Base-by-base conservation (phyloP, 2,329 filamentous ascomycete genomes). In the Scedosporium boydii region DNA sequence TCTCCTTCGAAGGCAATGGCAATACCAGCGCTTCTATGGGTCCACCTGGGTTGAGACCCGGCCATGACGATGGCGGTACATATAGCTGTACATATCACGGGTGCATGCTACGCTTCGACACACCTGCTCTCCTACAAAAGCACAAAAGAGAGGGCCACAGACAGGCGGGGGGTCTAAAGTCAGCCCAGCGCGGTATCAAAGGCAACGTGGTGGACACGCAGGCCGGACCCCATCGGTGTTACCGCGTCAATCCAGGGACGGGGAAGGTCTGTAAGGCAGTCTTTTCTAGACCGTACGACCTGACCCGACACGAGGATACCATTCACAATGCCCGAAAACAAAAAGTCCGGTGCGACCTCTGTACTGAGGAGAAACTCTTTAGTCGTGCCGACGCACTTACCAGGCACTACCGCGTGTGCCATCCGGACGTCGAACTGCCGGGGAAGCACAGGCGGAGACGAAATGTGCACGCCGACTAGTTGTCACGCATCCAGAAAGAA, bases 61-160 rank as follows among this genome's bases (percentile, higher is more conserved):
- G 27, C 1, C 41, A 27, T 12, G 34, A 42, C 18, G 90, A 96
- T 67, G 84, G 87, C 21, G 93, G 93, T 12, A 96, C 93, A 0
- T 99, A 97, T 76, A 96, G 93, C 1, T 99, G 95, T 75, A 97
- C 93, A 0, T 96, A 96, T 69, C 92, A 96, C 70, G 91, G 92
- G 10, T 98, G 95, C 72, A 87, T 87, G 0, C 80, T 89, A 67
- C 89, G 95, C 61, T 99, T 99, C 70, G 91, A 96, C 68, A 91
- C 91, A 1, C 91, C 92, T 4, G 82, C 86, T 7, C 86, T 93
- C 67, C 81, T 99, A 3, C 93, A 98, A 73, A 95, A 95, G 76
- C 95, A 99, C 78, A 97, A 97, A 79, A 87, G 93, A 26, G 95
- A 99, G 72, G 90, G 88, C 4, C 95, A 99, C 73, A 86, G 93